Base-by-base conservation (phyloP, 345 rosid genomes). In the Erucastrum elatum region DNA sequence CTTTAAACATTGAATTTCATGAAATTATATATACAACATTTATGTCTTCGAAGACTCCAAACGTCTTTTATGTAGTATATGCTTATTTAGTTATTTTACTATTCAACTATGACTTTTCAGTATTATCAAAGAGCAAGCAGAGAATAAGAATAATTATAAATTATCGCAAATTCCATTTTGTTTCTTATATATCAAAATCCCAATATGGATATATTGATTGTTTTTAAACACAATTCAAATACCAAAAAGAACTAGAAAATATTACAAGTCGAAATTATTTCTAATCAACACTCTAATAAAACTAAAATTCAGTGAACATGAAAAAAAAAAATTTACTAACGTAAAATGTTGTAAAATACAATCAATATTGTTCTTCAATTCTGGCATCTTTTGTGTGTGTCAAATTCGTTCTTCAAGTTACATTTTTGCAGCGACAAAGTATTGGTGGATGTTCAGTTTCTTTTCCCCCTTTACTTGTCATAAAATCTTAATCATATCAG, bases 401-500 rank as follows among this genome's bases (percentile, higher is more conserved):
- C 16, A 16, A 25, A 34, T 21, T 34, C 35, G 49, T 16, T 49
- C 56, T 49, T 49, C 56, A 53, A 34, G 26, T 61, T n/a, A 25
- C 41, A 21, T 49, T 46, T 61, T 62, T 53, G 13, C 8, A 68
- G 26, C 61, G 33, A 67, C 49, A 4, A 76, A 35, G 58, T 75
- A 58, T 75, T 31, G 49, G 59, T 59, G 49, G 49, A 76, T 76
- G 67, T 60, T 68, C 46, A 67, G 25, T 31, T 2, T 39, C 9
- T 6, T 6, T 30, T 30, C 37, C 9, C 30, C 15, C 27, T 64
- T 64, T 26, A 15, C 4, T 2, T 31, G 58, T 65, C 31, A 78
- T 41, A 58, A 62, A 71, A 72, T 66, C 39, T 33, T 56, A 4
- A 66, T 34, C 63, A 72, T 17, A 78, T 66, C 62, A 17, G 60